Conservation (phyloP, 345 rosid genomes). For the Camelina hispida region DNA sequence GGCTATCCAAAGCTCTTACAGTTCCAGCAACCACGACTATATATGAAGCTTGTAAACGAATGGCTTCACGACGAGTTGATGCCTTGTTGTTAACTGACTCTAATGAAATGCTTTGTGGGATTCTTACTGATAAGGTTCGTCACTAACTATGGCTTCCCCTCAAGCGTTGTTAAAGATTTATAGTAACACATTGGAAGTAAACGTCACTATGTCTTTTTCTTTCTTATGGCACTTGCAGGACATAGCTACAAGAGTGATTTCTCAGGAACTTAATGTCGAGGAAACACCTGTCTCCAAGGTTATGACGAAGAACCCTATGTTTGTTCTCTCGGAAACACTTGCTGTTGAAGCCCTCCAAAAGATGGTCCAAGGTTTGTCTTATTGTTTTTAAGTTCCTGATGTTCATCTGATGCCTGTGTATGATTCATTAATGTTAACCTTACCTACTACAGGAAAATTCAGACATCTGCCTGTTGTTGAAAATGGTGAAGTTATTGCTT, state of each 20-base stretch:
- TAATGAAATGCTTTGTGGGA: slow-evolving; percentile 94
- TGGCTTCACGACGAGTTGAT: slow-evolving; percentile 96
- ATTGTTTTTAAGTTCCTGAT: slow-evolving; percentile 18
- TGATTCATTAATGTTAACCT: slow-evolving; percentile 23
- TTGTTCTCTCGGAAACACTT: slow-evolving; percentile 94
- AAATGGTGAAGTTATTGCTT: slow-evolving; percentile 97
- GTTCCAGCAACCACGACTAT: slow-evolving; percentile 82
- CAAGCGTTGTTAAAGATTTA: neutral
- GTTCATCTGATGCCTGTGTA: neutral
- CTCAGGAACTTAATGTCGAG: slow-evolving; percentile 74
- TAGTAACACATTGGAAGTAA: neutral
- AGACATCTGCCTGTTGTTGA: slow-evolving; percentile 99
- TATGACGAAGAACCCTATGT: slow-evolving; percentile 93
- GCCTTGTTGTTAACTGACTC: slow-evolving; percentile 92
- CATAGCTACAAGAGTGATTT: slow-evolving; percentile 86
- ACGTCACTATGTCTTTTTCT: neutral
- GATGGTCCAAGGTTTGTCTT: slow-evolving; percentile 90
- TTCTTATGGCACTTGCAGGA: slow-evolving; percentile 54
- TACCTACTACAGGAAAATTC: slow-evolving; percentile 70
- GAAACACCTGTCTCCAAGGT: slow-evolving; percentile 95
- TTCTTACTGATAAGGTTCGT: slow-evolving; percentile 93
- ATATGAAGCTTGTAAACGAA: slow-evolving; percentile 87
- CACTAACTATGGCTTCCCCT: neutral
- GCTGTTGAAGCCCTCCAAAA: slow-evolving; percentile 99
- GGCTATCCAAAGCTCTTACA: slow-evolving; percentile 90